A percentile compares a stretch with the other conserved stretches of the same genome.
Evolutionary conservation across 306 rosid genomes (phyloP).

Genomic region (Adenanthera pavonina): DNA sequence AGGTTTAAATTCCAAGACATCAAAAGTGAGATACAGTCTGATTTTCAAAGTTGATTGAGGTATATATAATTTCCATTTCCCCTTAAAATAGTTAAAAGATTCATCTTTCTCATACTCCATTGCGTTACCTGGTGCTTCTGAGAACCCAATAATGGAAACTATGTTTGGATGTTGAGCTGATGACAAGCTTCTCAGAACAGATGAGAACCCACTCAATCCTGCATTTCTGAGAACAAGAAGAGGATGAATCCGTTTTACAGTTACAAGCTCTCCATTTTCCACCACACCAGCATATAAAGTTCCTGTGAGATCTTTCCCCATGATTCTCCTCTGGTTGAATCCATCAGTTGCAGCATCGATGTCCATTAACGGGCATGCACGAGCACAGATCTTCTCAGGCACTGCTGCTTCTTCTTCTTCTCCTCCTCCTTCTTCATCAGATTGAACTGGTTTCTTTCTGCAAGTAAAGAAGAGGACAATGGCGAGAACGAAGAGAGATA

Average conservation of each 20-base stretch:
- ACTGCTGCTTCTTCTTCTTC: slow-evolving; percentile 47
- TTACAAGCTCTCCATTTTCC: slow-evolving; percentile 53
- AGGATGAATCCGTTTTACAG: slow-evolving; percentile 77
- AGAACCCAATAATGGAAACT: slow-evolving; percentile 71
- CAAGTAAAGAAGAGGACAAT: slow-evolving; percentile 53
- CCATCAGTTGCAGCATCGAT: slow-evolving; percentile 82
- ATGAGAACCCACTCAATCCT: slow-evolving; percentile 68
- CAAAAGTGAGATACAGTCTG: neutral
- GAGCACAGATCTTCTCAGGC: slow-evolving; percentile 53
- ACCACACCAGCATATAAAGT: slow-evolving; percentile 71
- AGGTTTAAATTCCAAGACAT: neutral
- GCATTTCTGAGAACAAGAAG: slow-evolving; percentile 75
- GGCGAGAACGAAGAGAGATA: slow-evolving; percentile 56
- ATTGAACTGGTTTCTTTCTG: slow-evolving; percentile 59
- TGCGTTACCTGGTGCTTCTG: slow-evolving; percentile 74
- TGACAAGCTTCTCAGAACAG: slow-evolving; percentile 64
- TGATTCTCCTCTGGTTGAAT: slow-evolving; percentile 66
- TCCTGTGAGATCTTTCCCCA: slow-evolving; percentile 81
- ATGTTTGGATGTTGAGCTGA: slow-evolving; percentile 80
- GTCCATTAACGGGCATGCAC: slow-evolving; percentile 55
- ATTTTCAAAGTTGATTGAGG: neutral
- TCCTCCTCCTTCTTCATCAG: slow-evolving; percentile 8
- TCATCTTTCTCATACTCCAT: neutral
- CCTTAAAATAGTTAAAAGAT: neutral
- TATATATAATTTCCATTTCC: neutral